Conservation (phyloP, 805 yeast genomes). For the Lachancea sp. region DNA sequence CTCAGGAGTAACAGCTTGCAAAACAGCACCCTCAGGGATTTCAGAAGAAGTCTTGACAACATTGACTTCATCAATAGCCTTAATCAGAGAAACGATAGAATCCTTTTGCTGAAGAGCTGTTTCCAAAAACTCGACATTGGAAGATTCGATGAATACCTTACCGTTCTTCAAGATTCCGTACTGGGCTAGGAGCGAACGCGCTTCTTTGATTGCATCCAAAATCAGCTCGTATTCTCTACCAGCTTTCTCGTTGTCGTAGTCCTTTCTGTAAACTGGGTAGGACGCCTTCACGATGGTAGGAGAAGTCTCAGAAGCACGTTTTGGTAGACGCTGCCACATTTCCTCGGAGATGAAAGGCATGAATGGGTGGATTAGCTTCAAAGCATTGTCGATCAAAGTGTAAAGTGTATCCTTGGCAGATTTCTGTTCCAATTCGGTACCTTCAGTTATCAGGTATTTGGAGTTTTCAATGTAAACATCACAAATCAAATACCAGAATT, state of each 20-base stretch:
- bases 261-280: slow-evolving; percentile 62
- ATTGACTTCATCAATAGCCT: slow-evolving; percentile 72
- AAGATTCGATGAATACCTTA: slow-evolving; percentile 73
- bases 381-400: slow-evolving; percentile 86
- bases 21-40: slow-evolving; percentile 87
- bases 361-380: slow-evolving; percentile 91
- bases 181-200: slow-evolving; percentile 88
- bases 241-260: slow-evolving; percentile 59
- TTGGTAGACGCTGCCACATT: slow-evolving; percentile 98
- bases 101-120: slow-evolving; percentile 66
- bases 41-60: slow-evolving; percentile 50
- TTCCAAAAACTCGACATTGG: slow-evolving; percentile 38
- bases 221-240: slow-evolving; percentile 75
- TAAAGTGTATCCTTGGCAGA: slow-evolving; percentile 93
- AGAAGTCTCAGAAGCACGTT: slow-evolving; percentile 64
- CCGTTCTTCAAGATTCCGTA: slow-evolving; percentile 86
- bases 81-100: slow-evolving; percentile 86
- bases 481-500: slow-evolving; percentile 93
- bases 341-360: slow-evolving; percentile 98
- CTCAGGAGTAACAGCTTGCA: slow-evolving; percentile 71
- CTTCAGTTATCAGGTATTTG: slow-evolving; percentile 86
- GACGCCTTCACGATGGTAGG: slow-evolving; percentile 69
- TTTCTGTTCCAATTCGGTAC: slow-evolving; percentile 72
- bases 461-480: slow-evolving; percentile 98
- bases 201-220: slow-evolving; percentile 79